phyloP scores from a whole-genome alignment of 1,284 basidiomycete genomes.

The Entoloma clypeatum region DNA sequence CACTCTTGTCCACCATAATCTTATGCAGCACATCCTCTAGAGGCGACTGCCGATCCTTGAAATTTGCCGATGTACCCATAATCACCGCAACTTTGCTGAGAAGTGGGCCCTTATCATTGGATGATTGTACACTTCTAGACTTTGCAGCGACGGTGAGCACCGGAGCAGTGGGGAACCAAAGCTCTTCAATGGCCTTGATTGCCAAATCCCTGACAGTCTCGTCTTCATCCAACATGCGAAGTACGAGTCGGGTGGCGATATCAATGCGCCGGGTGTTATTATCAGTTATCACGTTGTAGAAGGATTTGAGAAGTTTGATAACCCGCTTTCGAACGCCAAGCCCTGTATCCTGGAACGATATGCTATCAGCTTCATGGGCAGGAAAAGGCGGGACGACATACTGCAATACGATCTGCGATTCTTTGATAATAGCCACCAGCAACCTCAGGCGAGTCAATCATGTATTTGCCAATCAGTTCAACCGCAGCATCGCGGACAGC shows the following conservation, averaged over 20 bases:
- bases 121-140: constrained; percentile 27
- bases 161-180: constrained; percentile 67
- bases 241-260: constrained; percentile 80
- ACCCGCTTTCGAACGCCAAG: constrained; percentile 92
- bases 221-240: constrained; percentile 88
- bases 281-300: constrained; percentile 68
- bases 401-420: constrained; percentile 85
- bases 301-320: constrained; percentile 86
- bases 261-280: constrained; percentile 66
- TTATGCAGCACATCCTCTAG: constrained; percentile 83
- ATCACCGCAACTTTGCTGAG: constrained; percentile 71
- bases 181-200: constrained; percentile 80
- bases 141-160: constrained; percentile 33
- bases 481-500: constrained; percentile 95
- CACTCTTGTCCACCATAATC: constrained; percentile 64
- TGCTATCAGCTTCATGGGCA: constrained; percentile 8
- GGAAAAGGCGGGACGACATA: constrained; percentile 34
- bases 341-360: constrained; percentile 72
- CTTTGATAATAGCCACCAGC: constrained; percentile 83
- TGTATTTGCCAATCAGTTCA: constrained; percentile 92
- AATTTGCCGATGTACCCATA: constrained; percentile 79
- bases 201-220: constrained; percentile 91
- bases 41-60: constrained; percentile 78
- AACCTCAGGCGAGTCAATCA: constrained; percentile 82
- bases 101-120: constrained; percentile 48